phyloP scores from a whole-genome alignment of 495 filamentous ascomycete genomes.

The Penicillium cataractarum region DNA sequence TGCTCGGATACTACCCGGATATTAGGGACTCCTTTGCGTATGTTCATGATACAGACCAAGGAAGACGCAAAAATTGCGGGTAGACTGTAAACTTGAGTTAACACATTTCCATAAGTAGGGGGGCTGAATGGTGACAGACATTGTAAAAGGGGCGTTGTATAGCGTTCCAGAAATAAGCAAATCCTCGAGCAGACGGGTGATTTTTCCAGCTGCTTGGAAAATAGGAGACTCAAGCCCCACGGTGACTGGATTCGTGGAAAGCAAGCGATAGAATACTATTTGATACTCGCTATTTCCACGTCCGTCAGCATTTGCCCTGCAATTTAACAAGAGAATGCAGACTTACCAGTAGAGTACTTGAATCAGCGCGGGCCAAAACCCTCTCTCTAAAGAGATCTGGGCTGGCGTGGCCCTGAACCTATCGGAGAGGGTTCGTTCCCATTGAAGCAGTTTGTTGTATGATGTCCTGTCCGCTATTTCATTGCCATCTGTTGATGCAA shows the following conservation, averaged over 20 bases:
- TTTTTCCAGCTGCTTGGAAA: background rate
- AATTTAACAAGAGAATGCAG: background rate
- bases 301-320: background rate
- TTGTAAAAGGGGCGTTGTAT: background rate
- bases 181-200: background rate
- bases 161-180: background rate
- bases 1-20: background rate
- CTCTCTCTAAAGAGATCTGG: background rate
- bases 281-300: background rate
- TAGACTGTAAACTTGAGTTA: background rate
- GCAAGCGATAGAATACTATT: background rate
- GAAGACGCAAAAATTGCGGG: background rate
- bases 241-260: background rate
- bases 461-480: background rate
- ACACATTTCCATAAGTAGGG: background rate
- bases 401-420: background rate
- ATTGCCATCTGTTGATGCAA: background rate
- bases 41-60: background rate
- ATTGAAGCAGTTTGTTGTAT: background rate
- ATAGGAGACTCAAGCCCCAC: conserved; percentile 1
- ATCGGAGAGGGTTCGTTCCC: background rate
- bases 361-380: background rate
- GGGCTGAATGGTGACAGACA: background rate
- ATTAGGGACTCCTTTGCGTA: background rate
- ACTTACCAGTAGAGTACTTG: background rate